A percentile compares a stretch with the other conserved stretches of the same genome.
phyloP scores from a whole-genome alignment of 148 eudicot species.

The Persicaria tinctoria region DNA sequence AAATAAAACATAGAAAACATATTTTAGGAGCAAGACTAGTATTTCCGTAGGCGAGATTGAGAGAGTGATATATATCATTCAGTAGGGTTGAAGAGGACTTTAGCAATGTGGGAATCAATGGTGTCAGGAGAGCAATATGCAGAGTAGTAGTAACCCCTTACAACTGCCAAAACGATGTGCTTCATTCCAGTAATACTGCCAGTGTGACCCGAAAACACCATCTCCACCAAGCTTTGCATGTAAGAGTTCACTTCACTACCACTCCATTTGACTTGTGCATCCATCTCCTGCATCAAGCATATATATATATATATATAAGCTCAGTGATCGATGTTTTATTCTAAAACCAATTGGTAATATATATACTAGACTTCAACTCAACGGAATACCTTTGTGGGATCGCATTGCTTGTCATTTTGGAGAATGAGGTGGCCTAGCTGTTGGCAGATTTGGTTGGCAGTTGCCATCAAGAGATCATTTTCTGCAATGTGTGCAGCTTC shows the following conservation, averaged over 20 bases:
- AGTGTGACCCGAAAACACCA: not conserved
- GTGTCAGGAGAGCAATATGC: not conserved
- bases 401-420: not conserved
- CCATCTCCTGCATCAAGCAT: no score
- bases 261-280: not conserved
- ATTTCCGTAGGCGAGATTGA: no score
- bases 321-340: no score
- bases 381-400: no score
- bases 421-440: not conserved
- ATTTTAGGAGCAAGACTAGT: no score
- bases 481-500: not conserved
- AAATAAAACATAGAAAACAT: no score
- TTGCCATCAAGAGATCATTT: conserved; percentile 25
- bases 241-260: not conserved
- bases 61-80: not conserved
- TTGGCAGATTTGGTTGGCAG: conserved; percentile 26
- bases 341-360: no score
- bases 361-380: no score
- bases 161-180: not conserved
- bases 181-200: not conserved
- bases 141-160: not conserved
- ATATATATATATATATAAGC: no score
- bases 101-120: not conserved
- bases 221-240: not conserved
- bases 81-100: not conserved